Evolutionary conservation across 2,329 filamentous ascomycete species (phyloP).

Genomic region (Colletotrichum higginsianum): DNA sequence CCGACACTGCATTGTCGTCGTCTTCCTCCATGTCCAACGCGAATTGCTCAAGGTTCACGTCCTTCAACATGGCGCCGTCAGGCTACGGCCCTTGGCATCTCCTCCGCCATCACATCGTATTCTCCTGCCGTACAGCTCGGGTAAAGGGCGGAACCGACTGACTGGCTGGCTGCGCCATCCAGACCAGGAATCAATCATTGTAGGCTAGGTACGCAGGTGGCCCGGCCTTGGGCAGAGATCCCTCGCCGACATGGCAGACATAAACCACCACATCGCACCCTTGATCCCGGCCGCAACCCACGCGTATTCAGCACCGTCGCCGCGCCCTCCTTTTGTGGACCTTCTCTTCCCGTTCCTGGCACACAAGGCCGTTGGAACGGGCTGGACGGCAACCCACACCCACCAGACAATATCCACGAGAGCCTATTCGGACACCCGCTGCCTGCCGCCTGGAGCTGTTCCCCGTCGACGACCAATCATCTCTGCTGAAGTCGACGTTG

Average conservation of each 20-base stretch:
- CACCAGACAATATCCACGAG: conserved; percentile 19
- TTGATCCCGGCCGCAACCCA: conserved; percentile 25
- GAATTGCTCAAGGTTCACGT: not conserved
- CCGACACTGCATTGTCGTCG: no score
- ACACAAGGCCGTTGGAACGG: conserved; percentile 34
- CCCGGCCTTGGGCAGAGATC: conserved; percentile 33
- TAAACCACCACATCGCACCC: not conserved
- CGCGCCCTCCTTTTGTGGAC: conserved; percentile 34
- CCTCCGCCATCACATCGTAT: not conserved
- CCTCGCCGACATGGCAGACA: conserved; percentile 11
- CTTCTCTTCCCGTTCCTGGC: conserved; percentile 25
- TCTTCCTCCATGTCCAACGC: no score
- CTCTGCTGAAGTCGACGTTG: not conserved
- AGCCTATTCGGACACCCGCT: conserved; percentile 33
- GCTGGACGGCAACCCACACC: conserved; percentile 22
- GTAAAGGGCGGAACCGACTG: not conserved
- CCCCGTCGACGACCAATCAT: conserved; percentile 1
- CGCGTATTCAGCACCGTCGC: conserved; percentile 4
- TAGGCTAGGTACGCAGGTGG: conserved; percentile 1
- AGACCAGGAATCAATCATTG: not conserved
- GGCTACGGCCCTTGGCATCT: not conserved
- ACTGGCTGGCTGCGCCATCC: not conserved
- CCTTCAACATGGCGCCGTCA: not conserved
- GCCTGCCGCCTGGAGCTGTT: not conserved
- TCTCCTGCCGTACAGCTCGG: not conserved